Base-by-base conservation (phyloP, 805 yeast genomes). In the Starmerella riodocensis region DNA sequence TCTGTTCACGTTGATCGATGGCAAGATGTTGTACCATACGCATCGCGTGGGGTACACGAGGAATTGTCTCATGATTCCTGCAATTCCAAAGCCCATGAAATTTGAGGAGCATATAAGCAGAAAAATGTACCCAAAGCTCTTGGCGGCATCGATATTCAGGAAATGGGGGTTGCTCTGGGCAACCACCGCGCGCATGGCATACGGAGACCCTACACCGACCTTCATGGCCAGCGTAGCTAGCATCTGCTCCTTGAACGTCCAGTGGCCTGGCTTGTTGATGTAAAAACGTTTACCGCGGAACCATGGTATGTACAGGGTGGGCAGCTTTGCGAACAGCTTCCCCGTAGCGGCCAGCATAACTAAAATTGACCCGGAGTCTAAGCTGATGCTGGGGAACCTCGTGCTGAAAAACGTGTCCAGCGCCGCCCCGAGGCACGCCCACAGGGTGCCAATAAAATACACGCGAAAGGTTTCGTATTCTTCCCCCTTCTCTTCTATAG, bases 281-380 rank as follows among this genome's bases (percentile, higher is more conserved):
- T 36, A 39, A 5, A 45, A 25, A n/a, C 21, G 25, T 16, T 25
- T 29, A 2, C 43, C 41, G 5, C 36, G 29, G 8, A 35, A 26
- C 39, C 41, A 45, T 0, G 46, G 45, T 4, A 47, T 36, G 34
- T 38, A 37, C 18, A 43, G 14, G 2, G 32, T 14, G 4, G 52
- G 49, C n/a, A 37, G 51, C 50, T 23, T 53, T 40, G 36, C 67
- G 56, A 65, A 59, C 1, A 65, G 46, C 36, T 59, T 57, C 38
- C 85, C 86, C 24, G 71, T 47, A 4, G 82, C 81, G 55, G 65
- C 74, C 2, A 78, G 65, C 49, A 78, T 59, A 41, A 78, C 63
- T 46, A 77, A 75, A 25, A 76, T 65, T 35, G 74, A 77, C 31
- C 67, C 63, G 17, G 73, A 59, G 22, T 70, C 62, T 40, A 76